These are phyloP conservation scores for Rhizomucor miehei DNA, from an alignment of 371 early-diverging fungal genomes.

Conservation along the genomic window DNA sequence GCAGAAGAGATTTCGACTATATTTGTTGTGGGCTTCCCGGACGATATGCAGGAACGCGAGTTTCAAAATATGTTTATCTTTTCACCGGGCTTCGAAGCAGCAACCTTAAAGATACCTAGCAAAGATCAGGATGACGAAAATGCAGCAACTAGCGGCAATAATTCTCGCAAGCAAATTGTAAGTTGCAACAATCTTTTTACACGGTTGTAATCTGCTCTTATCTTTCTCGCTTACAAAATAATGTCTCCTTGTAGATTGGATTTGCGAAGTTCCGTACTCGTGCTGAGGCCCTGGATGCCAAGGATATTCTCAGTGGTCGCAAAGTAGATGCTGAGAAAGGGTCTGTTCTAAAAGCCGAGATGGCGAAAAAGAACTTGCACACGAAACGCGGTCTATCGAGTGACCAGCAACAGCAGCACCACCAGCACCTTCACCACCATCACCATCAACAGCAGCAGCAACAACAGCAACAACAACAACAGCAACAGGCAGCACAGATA, in stretches of 20 bases:
- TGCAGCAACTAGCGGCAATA: slow-evolving; percentile 3
- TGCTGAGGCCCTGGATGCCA: slow-evolving; percentile 81
- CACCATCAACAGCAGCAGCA: slow-evolving; percentile 6
- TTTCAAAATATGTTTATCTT: slow-evolving; percentile 96
- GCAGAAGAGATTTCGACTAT: slow-evolving; percentile 80
- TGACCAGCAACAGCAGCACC: slow-evolving; percentile 11
- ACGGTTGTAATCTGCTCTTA: background rate
- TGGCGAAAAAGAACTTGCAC: slow-evolving; percentile 91
- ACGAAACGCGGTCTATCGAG: slow-evolving; percentile 49
- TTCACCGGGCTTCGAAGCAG: slow-evolving; percentile 91
- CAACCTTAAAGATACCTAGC: slow-evolving; percentile 79
- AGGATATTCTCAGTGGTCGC: slow-evolving; percentile 80
- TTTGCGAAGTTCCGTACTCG: slow-evolving; percentile 91
- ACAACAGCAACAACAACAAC: slow-evolving; percentile 6
- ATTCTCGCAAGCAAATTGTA: slow-evolving; percentile 22
- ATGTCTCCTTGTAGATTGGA: slow-evolving; percentile 59
- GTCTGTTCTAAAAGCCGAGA: slow-evolving; percentile 83
- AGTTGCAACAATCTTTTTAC: slow-evolving; percentile 1
- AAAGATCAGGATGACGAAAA: slow-evolving; percentile 52
- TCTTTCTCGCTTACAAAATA: background rate
- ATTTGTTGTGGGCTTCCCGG: slow-evolving; percentile 95
- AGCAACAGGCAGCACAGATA: background rate
- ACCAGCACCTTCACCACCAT: background rate
- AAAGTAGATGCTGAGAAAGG: slow-evolving; percentile 82
- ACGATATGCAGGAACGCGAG: slow-evolving; percentile 93